A percentile compares a stretch with the other conserved stretches of the same genome.
Conservation (phyloP, 2,329 filamentous ascomycete species). For the Sporothrix dimorphospora region DNA sequence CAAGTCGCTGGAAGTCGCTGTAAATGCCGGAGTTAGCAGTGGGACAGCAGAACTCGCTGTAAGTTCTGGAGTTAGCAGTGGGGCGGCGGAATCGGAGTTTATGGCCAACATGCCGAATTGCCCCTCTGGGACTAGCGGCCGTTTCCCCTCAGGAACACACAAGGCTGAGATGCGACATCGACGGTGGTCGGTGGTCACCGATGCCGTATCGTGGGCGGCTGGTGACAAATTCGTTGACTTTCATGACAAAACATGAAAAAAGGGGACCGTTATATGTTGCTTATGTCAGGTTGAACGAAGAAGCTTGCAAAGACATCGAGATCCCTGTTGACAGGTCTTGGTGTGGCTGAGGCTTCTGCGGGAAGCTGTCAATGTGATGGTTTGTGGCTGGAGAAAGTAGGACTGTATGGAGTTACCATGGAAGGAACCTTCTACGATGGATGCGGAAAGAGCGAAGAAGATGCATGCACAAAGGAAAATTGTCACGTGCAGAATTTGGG, state of each 20-base stretch:
- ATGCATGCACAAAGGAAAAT: too few species aligned
- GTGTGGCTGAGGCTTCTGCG: neutral
- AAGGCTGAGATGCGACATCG: neutral
- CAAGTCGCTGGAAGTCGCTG: neutral
- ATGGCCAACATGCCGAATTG: neutral
- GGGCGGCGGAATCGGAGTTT: constrained; percentile 7
- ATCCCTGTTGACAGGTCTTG: neutral
- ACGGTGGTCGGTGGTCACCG: neutral
- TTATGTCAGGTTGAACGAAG: neutral
- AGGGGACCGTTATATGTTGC: neutral
- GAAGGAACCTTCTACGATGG: too few species aligned
- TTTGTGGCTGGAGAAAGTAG: neutral
- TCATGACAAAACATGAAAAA: neutral
- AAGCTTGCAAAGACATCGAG: neutral
- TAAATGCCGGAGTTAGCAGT: neutral
- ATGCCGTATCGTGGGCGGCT: neutral
- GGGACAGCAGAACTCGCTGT: too few species aligned
- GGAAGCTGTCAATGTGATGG: too few species aligned
- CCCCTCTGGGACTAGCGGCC: neutral
- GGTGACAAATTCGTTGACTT: neutral
- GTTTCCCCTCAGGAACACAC: neutral
- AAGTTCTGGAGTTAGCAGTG: neutral
- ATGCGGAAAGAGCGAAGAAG: too few species aligned
- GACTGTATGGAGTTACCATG: neutral
- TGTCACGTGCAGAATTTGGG: too few species aligned